A percentile compares a stretch with the other conserved stretches of the same genome.
Evolutionary conservation across 805 yeast genomes (phyloP).

Genomic region (Debaryomyces castellii): DNA sequence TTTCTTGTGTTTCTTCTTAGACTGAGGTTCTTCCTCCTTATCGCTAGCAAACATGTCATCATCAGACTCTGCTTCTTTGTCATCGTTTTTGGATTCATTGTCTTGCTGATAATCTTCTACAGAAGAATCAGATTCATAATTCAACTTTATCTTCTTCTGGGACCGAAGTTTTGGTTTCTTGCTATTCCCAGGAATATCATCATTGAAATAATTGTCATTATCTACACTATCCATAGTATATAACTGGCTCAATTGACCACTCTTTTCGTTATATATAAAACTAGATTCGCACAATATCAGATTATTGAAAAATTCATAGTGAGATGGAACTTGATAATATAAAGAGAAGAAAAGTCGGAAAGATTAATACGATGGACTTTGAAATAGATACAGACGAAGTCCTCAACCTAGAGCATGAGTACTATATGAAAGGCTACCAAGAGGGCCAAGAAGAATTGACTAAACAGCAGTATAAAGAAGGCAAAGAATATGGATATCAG

Average conservation of each 20-base stretch:
- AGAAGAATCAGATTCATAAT: constrained; percentile 27
- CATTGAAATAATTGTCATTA: constrained; percentile 5
- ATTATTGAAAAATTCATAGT: neutral
- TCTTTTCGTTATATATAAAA: neutral
- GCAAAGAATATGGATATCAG: constrained; percentile 81
- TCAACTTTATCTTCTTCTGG: constrained; percentile 14
- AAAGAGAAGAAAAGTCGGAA: constrained; percentile 2
- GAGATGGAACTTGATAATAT: constrained; percentile 1
- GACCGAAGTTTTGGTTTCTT: constrained; percentile 12
- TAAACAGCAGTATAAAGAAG: constrained; percentile 63
- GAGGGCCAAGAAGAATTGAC: constrained; percentile 71
- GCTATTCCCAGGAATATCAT: constrained; percentile 11
- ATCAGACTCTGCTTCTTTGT: constrained; percentile 19
- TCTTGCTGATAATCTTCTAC: constrained; percentile 13
- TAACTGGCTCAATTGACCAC: neutral
- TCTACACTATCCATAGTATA: constrained; percentile 6
- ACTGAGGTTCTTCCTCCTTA: constrained; percentile 10
- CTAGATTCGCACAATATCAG: constrained; percentile 2
- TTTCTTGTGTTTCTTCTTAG: constrained; percentile 2
- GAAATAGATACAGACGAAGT: constrained; percentile 46
- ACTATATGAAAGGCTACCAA: constrained; percentile 63
- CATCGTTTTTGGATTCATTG: constrained; percentile 10
- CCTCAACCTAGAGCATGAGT: constrained; percentile 58
- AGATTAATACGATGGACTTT: constrained; percentile 30
- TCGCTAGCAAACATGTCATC: constrained; percentile 44